Conservation (phyloP, 2,329 filamentous ascomycete genomes). For the Trichoderma sp. region DNA sequence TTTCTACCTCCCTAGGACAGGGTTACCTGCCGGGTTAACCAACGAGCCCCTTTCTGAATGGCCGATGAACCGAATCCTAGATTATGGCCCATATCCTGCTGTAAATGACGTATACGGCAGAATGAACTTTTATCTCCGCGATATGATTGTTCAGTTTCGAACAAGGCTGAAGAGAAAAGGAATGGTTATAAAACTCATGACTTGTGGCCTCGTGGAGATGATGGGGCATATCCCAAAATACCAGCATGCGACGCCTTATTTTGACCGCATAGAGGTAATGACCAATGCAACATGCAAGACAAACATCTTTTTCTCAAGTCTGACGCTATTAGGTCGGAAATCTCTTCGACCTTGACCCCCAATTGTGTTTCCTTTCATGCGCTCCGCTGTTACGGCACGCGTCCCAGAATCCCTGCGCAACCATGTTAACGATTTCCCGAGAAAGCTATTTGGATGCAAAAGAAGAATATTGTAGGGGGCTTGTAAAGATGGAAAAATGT, state of each 20-base stretch:
- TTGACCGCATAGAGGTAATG: slow-evolving; percentile 13
- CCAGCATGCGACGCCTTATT: rapidly evolving
- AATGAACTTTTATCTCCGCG: slow-evolving; percentile 29
- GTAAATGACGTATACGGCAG: slow-evolving; percentile 30
- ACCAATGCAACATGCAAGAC: neutral
- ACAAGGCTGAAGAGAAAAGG: neutral
- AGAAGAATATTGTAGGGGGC: neutral
- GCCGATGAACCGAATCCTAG: slow-evolving; percentile 27
- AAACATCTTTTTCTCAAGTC: neutral
- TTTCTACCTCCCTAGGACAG: slow-evolving; percentile 10
- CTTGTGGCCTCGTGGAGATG: neutral
- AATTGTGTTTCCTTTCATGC: slow-evolving; percentile 12
- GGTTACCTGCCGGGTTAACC: slow-evolving; percentile 14
- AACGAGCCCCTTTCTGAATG: slow-evolving; percentile 30
- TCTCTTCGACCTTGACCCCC: slow-evolving; percentile 21
- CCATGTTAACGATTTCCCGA: slow-evolving; percentile 24
- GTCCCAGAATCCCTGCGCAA: slow-evolving; percentile 28
- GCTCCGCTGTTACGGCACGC: slow-evolving; percentile 24
- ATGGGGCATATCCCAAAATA: neutral
- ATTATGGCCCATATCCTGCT: slow-evolving; percentile 20
- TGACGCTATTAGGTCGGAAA: slow-evolving; percentile 21
- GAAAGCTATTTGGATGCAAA: slow-evolving; percentile 11
- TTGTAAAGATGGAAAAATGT: slow-evolving; percentile 11
- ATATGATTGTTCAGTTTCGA: slow-evolving; percentile 26
- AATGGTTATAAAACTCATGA: neutral